A percentile compares a stretch with the other conserved stretches of the same genome.
phyloP scores from a whole-genome alignment of 176 grass and related monocot species.

The Cenchrus fungigraminus region DNA sequence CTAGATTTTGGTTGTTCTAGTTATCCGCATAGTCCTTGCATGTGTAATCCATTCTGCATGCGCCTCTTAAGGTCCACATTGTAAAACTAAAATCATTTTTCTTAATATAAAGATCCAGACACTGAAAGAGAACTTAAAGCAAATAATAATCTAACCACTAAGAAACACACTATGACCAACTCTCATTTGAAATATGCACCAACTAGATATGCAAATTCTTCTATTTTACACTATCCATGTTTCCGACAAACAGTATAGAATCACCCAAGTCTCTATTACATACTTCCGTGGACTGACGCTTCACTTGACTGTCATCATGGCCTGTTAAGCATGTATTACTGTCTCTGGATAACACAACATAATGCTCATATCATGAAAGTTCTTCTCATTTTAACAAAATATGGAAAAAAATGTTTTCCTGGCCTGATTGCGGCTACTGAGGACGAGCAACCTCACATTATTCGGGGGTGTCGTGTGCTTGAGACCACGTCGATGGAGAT shows the following conservation, averaged over 20 bases:
- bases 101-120: neutral
- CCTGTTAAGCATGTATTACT: neutral
- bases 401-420: conserved; percentile 21
- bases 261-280: neutral
- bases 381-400: neutral
- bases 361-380: neutral
- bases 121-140: neutral
- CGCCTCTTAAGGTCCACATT: too few species aligned
- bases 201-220: neutral
- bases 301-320: neutral
- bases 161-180: neutral
- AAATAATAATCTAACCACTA: neutral
- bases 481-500: too few species aligned
- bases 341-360: neutral
- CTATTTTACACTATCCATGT: neutral
- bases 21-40: too few species aligned
- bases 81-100: too few species aligned
- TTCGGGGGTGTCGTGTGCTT: too few species aligned
- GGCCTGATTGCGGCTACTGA: neutral
- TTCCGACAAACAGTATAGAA: neutral
- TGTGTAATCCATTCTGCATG: too few species aligned
- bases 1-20: too few species aligned
- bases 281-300: neutral
- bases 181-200: neutral
- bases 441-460: too few species aligned